phyloP scores from a whole-genome alignment of 2,329 filamentous ascomycete genomes.

The Aaosphaeria pasadenensis region DNA sequence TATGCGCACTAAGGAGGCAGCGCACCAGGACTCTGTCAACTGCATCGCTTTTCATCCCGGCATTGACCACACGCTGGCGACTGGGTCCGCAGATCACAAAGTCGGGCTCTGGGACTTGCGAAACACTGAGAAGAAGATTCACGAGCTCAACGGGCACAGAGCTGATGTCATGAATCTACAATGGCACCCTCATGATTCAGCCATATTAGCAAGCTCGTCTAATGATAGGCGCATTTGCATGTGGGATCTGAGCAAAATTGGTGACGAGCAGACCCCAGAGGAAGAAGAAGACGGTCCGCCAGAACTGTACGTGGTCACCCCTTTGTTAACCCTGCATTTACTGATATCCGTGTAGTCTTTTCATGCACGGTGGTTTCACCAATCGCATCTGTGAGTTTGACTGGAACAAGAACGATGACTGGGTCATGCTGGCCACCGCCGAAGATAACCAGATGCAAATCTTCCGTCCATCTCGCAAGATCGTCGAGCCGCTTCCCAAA shows the following conservation, averaged over 20 bases:
- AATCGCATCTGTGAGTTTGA: slow-evolving; percentile 96
- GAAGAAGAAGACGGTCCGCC: slow-evolving; percentile 93
- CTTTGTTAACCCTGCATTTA: slow-evolving; percentile 8
- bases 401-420: slow-evolving; percentile 96
- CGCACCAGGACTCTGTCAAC: slow-evolving; percentile 91
- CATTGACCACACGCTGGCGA: slow-evolving; percentile 86
- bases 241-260: slow-evolving; percentile 90
- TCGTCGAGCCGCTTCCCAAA: slow-evolving; percentile 35
- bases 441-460: slow-evolving; percentile 97
- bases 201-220: slow-evolving; percentile 84
- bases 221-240: slow-evolving; percentile 93
- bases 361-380: slow-evolving; percentile 98
- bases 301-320: slow-evolving; percentile 67
- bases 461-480: slow-evolving; percentile 48
- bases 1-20: slow-evolving; percentile 64
- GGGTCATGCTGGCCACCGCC: slow-evolving; percentile 92
- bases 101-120: slow-evolving; percentile 94
- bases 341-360: slow-evolving; percentile 50
- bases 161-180: slow-evolving; percentile 88
- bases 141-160: slow-evolving; percentile 82
- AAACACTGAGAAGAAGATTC: slow-evolving; percentile 84
- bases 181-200: slow-evolving; percentile 90
- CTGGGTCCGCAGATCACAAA: slow-evolving; percentile 91
- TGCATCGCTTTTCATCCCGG: slow-evolving; percentile 92
- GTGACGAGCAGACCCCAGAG: slow-evolving; percentile 91